Percentiles rank a stretch among this genome's conserved stretches.
Conservation (phyloP, 2,329 filamentous ascomycete species). For the Teratosphaeria viscida region DNA sequence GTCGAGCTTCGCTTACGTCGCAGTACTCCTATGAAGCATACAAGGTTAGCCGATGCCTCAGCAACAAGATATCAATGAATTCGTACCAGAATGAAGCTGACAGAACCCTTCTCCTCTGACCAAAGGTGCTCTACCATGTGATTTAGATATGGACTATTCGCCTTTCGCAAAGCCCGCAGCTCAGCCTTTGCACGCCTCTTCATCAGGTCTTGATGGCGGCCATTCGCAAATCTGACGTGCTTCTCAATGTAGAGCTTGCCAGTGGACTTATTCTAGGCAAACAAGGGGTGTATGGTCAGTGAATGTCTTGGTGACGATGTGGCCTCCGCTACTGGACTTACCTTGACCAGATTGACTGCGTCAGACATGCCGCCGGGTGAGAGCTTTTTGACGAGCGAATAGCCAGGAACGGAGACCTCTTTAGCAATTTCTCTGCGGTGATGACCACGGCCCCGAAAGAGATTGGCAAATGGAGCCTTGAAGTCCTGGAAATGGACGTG, state of each 20-base stretch:
- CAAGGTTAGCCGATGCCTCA: too few relatives aligned
- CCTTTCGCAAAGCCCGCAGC: slow-evolving; percentile 4
- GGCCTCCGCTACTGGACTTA: not conserved
- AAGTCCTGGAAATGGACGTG: not conserved
- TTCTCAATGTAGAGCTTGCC: slow-evolving; percentile 9
- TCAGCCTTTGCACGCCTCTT: slow-evolving; percentile 7
- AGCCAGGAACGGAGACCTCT: not conserved
- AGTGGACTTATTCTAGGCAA: not conserved
- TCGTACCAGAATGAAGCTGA: slow-evolving; percentile 6
- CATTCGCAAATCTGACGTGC: slow-evolving; percentile 1
- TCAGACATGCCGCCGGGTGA: slow-evolving; percentile 3
- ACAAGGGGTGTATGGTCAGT: not conserved
- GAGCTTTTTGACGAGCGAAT: slow-evolving; percentile 1
- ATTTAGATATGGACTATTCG: slow-evolving; percentile 6
- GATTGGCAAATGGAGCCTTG: not conserved
- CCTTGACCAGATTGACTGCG: slow-evolving; percentile 8
- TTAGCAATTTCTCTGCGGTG: not conserved
- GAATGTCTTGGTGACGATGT: not conserved
- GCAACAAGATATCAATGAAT: too few relatives aligned
- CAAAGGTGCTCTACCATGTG: slow-evolving; percentile 4
- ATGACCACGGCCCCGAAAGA: not conserved
- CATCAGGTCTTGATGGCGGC: not conserved
- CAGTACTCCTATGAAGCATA: slow-evolving; percentile 6
- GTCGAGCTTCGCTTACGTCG: slow-evolving; percentile 1
- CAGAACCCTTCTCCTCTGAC: not conserved